phyloP scores from a whole-genome alignment of 768 basidiomycete species.

The Serendipita vermifera region DNA sequence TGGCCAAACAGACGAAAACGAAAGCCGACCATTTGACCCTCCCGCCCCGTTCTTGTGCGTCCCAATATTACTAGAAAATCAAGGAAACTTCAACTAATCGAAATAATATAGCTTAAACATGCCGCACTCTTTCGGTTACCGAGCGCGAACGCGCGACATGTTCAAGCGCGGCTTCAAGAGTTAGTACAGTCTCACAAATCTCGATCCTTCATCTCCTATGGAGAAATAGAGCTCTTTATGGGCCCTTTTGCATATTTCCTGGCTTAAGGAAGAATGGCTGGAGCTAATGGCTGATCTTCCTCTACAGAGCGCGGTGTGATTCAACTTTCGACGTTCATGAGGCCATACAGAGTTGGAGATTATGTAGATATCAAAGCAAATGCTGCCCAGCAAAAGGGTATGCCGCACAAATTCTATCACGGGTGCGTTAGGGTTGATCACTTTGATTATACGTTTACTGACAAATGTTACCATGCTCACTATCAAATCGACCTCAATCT shows the following conservation, averaged over 20 bases:
- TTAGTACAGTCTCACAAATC: conserved; percentile 28
- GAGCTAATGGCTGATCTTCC: neutral
- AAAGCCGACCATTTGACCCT: neutral
- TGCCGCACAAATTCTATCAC: conserved; percentile 99
- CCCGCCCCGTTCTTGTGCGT: neutral
- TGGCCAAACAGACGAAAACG: conserved; percentile 12
- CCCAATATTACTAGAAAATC: neutral
- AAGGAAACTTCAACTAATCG: neutral
- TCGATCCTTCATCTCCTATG: conserved; percentile 2
- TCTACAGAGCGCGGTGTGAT: conserved; percentile 75
- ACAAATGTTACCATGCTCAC: neutral
- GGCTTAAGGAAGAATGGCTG: neutral
- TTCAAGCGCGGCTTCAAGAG: conserved; percentile 99
- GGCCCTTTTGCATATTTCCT: neutral
- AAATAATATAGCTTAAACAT: conserved; percentile 32
- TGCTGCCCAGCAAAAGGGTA: conserved; percentile 98
- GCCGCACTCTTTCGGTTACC: conserved; percentile 99
- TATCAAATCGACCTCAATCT: neutral
- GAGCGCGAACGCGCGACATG: conserved; percentile 99
- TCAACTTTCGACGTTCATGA: conserved; percentile 84
- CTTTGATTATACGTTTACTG: conserved; percentile 1
- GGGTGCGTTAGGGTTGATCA: conserved; percentile 44
- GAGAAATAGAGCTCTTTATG: too few relatives aligned
- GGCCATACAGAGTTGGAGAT: conserved; percentile 89
- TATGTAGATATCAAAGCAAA: conserved; percentile 99